Conservation (phyloP, 1,284 basidiomycete genomes). For the Acaromyces ingoldii region DNA sequence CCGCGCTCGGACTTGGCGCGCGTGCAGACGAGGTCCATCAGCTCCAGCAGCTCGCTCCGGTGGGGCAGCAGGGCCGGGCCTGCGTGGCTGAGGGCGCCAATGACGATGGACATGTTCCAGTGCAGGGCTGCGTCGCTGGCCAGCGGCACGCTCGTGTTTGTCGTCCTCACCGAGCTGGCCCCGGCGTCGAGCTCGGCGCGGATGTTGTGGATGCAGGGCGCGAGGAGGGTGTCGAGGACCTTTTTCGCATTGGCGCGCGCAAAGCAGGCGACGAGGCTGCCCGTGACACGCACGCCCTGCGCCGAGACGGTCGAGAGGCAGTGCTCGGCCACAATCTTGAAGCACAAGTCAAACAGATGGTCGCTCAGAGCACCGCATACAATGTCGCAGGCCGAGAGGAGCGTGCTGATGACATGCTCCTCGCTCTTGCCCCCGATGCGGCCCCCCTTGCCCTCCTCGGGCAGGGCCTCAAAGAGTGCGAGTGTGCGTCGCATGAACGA, state of each 20-base stretch:
- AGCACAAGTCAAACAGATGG: slow-evolving; percentile 74
- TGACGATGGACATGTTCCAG: slow-evolving; percentile 63
- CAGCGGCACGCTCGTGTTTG: slow-evolving; percentile 73
- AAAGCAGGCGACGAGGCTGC: slow-evolving; percentile 80
- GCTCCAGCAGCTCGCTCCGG: slow-evolving; percentile 64
- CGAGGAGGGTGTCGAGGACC: slow-evolving; percentile 74
- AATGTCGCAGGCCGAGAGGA: slow-evolving; percentile 75
- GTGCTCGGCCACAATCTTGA: slow-evolving; percentile 81
- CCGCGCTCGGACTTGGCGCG: slow-evolving; percentile 84
- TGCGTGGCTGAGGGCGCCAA: slow-evolving; percentile 29
- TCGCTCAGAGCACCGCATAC: slow-evolving; percentile 85
- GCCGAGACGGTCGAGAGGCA: slow-evolving; percentile 64
- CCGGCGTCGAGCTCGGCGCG: slow-evolving; percentile 81
- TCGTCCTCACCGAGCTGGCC: slow-evolving; percentile 84
- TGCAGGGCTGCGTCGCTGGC: slow-evolving; percentile 87
- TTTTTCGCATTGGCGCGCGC: slow-evolving; percentile 72
- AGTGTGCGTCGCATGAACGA: slow-evolving; percentile 81
- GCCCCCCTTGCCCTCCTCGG: slow-evolving; percentile 72
- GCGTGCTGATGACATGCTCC: slow-evolving; percentile 72
- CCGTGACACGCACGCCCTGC: slow-evolving; percentile 83
- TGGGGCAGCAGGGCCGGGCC: slow-evolving; percentile 60
- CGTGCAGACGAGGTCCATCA: slow-evolving; percentile 68
- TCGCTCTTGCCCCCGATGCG: slow-evolving; percentile 80
- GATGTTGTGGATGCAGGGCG: slow-evolving; percentile 74
- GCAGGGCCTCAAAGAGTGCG: slow-evolving; percentile 82